Percentiles rank a stretch among this genome's conserved stretches.
These are phyloP conservation scores for Aspergillus vadensis DNA, from an alignment of 2,329 filamentous ascomycete species.

Conservation along the genomic window DNA sequence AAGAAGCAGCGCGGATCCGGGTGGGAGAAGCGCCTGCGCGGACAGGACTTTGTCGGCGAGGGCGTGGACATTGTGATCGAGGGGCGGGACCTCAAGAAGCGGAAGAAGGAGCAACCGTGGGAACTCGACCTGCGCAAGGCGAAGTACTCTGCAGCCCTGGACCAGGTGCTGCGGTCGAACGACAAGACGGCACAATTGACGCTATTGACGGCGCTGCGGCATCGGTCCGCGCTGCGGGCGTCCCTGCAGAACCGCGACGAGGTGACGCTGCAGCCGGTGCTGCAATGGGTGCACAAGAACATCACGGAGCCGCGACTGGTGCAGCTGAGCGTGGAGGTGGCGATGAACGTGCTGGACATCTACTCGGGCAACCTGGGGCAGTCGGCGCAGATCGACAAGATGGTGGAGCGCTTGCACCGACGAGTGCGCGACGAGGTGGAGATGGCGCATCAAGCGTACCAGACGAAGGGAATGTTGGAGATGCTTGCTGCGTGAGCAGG, in stretches of 20 bases:
- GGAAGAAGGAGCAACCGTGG: conserved; percentile 72
- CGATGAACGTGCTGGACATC: conserved; percentile 79
- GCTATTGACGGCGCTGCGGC: conserved; percentile 78
- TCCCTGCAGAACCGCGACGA: conserved; percentile 83
- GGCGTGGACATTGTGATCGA: conserved; percentile 87
- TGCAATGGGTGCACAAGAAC: conserved; percentile 79
- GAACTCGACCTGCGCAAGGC: conserved; percentile 78
- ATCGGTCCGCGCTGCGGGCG: conserved; percentile 79
- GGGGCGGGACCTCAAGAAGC: conserved; percentile 60
- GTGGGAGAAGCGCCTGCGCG: conserved; percentile 64
- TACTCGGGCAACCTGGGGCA: conserved; percentile 79
- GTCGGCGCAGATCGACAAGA: conserved; percentile 69
- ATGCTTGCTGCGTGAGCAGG: conserved; percentile 51
- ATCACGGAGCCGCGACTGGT: conserved; percentile 83
- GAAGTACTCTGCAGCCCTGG: conserved; percentile 74
- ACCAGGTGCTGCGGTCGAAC: conserved; percentile 67
- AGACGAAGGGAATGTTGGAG: conserved; percentile 86
- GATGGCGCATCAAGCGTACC: conserved; percentile 77
- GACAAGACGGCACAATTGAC: conserved; percentile 70
- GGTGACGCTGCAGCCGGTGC: conserved; percentile 74
- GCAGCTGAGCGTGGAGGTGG: conserved; percentile 77
- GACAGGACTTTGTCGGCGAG: conserved; percentile 80
- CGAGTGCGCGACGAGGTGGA: conserved; percentile 77
- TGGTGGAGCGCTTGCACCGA: conserved; percentile 68
- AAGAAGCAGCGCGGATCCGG: conserved; percentile 63